Evolutionary conservation across 2,329 filamentous ascomycete species (phyloP).

Genomic region (Sporothrix euskadiensis): DNA sequence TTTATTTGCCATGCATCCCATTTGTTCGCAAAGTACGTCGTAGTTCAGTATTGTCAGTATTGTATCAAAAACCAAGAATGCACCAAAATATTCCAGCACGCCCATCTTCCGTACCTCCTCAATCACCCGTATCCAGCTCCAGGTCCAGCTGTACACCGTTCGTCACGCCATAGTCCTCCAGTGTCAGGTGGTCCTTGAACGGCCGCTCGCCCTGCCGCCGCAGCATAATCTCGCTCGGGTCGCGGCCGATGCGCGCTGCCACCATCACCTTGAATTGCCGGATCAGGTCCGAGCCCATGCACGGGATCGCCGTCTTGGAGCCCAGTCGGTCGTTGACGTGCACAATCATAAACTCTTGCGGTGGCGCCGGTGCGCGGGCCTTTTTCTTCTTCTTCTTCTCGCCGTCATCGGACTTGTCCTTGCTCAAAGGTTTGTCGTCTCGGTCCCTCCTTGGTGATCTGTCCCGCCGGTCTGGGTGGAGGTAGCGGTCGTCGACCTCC

Average conservation of each 20-base stretch:
- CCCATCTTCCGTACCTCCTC: constrained; percentile 34
- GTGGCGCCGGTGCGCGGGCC: not conserved
- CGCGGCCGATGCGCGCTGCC: constrained; percentile 81
- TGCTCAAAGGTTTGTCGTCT: constrained; percentile 1
- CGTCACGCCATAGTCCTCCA: constrained; percentile 92
- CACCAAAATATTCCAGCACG: not conserved
- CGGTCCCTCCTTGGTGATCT: constrained; percentile 23
- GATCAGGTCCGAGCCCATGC: constrained; percentile 79
- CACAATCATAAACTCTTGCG: constrained; percentile 70
- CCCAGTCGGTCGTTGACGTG: constrained; percentile 93
- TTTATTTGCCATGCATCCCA: not conserved
- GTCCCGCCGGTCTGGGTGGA: constrained; percentile 39
- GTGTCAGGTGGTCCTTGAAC: constrained; percentile 84
- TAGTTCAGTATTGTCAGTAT: not conserved
- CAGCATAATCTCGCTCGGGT: constrained; percentile 87
- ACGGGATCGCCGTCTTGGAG: constrained; percentile 93
- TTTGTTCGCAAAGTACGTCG: not conserved
- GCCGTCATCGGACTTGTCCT: constrained; percentile 27
- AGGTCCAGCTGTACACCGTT: constrained; percentile 76
- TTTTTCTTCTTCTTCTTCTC: constrained; percentile 55
- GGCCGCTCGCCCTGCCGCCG: constrained; percentile 90
- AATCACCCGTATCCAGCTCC: constrained; percentile 63
- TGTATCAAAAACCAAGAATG: not conserved
- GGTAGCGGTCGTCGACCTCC: constrained; percentile 41
- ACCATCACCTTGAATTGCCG: constrained; percentile 89